Conservation (phyloP, 345 rosid species). For the Melaleuca quinquenervia region DNA sequence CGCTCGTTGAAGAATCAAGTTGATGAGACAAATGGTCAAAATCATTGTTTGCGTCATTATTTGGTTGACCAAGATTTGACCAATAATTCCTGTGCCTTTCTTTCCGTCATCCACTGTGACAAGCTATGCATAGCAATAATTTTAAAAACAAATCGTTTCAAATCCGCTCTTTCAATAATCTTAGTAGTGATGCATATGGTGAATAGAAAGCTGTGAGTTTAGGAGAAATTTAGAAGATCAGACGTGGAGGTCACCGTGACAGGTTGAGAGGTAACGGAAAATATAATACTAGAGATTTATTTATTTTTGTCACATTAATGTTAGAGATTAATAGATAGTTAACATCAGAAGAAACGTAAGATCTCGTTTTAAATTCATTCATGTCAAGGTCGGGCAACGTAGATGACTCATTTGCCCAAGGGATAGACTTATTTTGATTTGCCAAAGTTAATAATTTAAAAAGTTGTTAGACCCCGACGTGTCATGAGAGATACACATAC, state of each 20-base stretch:
- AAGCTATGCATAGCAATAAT: neutral
- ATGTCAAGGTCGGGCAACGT: neutral
- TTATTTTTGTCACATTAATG: too few species aligned
- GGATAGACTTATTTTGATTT: neutral
- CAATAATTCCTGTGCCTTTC: neutral
- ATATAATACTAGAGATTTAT: neutral
- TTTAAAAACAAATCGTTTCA: neutral
- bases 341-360: neutral
- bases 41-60: neutral
- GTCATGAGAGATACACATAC: neutral
- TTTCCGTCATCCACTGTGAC: neutral
- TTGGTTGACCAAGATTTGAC: neutral
- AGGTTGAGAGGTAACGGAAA: neutral
- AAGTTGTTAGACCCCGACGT: rapidly evolving
- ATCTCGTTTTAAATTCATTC: neutral
- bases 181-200: neutral
- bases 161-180: neutral
- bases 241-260: neutral
- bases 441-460: neutral
- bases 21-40: neutral
- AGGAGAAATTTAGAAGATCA: neutral
- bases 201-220: neutral
- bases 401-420: neutral
- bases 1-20: neutral
- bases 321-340: neutral